A percentile compares a stretch with the other conserved stretches of the same genome.
phyloP scores from a whole-genome alignment of 2,329 filamentous ascomycete genomes.

The Davidsoniella virescens region DNA sequence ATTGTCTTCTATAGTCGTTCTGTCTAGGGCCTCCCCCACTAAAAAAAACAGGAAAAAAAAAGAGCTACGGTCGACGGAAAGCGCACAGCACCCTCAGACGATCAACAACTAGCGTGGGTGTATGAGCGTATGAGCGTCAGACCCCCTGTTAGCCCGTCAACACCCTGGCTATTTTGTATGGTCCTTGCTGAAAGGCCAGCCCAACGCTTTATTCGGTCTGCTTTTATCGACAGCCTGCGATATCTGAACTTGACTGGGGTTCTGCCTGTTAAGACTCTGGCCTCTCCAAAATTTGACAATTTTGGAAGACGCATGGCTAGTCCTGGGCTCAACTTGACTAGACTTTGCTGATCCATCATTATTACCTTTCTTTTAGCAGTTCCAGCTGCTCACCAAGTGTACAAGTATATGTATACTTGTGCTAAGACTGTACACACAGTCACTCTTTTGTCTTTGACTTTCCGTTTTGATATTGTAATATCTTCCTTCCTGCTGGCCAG shows the following conservation, averaged over 20 bases:
- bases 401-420: neutral
- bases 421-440: neutral
- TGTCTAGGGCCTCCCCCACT: neutral
- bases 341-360: neutral
- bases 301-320: slow-evolving; percentile 7
- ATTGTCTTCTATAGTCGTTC: neutral
- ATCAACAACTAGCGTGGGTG: too few relatives aligned
- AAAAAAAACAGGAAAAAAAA: neutral
- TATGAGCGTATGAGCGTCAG: too few relatives aligned
- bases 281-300: slow-evolving; percentile 4
- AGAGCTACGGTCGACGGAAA: neutral
- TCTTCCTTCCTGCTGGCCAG: slow-evolving; percentile 3
- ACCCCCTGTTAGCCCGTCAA: too few relatives aligned
- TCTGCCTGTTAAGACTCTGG: neutral
- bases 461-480: neutral
- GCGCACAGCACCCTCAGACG: too few relatives aligned
- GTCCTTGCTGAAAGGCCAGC: too few relatives aligned
- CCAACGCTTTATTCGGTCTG: neutral
- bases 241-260: neutral
- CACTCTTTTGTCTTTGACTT: neutral
- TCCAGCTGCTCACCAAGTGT: too few relatives aligned
- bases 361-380: neutral
- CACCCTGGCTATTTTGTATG: too few relatives aligned
- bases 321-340: neutral
- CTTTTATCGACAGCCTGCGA: neutral